A percentile compares a stretch with the other conserved stretches of the same genome.
Conservation (phyloP, 768 basidiomycete species). For the Naganishia vishniacii region DNA sequence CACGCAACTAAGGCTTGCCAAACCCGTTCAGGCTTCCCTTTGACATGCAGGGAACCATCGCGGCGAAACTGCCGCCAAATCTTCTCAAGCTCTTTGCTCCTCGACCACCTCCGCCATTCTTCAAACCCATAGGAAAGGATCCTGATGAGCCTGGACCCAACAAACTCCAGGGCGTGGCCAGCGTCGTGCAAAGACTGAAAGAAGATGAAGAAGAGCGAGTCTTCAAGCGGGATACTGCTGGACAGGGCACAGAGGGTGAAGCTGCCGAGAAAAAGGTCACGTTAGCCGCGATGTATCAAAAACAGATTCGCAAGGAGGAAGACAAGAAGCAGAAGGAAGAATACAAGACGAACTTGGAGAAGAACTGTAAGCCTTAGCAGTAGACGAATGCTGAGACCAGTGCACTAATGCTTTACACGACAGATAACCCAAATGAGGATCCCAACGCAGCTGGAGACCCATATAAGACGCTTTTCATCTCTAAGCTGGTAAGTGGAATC, state of each 20-base stretch:
- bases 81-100: slow-evolving; percentile 94
- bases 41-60: slow-evolving; percentile 27
- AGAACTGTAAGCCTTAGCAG: slow-evolving; percentile 62
- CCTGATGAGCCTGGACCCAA: slow-evolving; percentile 67
- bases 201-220: slow-evolving; percentile 63
- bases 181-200: slow-evolving; percentile 64
- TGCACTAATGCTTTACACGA: slow-evolving; percentile 10
- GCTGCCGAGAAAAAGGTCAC: slow-evolving; percentile 53
- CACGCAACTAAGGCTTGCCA: no score
- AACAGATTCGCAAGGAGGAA: slow-evolving; percentile 43
- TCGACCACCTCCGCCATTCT: slow-evolving; percentile 78
- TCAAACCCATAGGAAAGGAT: slow-evolving; percentile 77
- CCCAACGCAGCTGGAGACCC: slow-evolving; percentile 87
- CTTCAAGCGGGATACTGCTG: slow-evolving; percentile 34
- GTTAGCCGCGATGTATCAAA: slow-evolving; percentile 43
- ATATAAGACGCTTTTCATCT: slow-evolving; percentile 96
- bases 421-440: slow-evolving; percentile 91
- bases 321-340: slow-evolving; percentile 46
- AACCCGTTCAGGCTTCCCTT: no score
- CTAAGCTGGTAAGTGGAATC: slow-evolving; percentile 63
- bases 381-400: not conserved
- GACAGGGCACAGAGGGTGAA: slow-evolving; percentile 67
- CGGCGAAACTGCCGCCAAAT: slow-evolving; percentile 69
- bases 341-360: slow-evolving; percentile 47
- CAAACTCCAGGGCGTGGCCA: slow-evolving; percentile 69